These are phyloP conservation scores for Onygenales sp. DNA, from an alignment of 2,329 filamentous ascomycete species.

Conservation along the genomic window DNA sequence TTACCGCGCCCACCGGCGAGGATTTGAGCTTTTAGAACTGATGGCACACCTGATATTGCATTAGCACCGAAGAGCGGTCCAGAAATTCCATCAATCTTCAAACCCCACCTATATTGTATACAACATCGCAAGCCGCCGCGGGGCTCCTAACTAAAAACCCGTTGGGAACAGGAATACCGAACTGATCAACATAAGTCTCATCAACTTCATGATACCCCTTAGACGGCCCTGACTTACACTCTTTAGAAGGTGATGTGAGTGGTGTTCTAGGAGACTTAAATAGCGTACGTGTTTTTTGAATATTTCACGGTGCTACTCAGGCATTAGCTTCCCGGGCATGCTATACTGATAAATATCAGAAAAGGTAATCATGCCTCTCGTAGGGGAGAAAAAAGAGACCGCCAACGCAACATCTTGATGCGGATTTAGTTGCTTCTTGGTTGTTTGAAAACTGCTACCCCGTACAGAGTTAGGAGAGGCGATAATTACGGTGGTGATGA, in stretches of 20 bases:
- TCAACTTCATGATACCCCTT: not conserved
- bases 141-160: not conserved
- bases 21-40: slow-evolving; percentile 23
- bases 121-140: not conserved
- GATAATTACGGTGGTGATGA: too few species aligned
- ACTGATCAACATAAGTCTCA: not conserved
- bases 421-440: too few species aligned
- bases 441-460: too few species aligned
- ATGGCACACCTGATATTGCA: slow-evolving; percentile 16
- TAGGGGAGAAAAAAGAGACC: too few species aligned
- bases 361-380: too few species aligned
- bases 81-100: not conserved
- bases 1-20: slow-evolving; percentile 24
- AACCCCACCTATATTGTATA: not conserved
- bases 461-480: too few species aligned
- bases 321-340: too few species aligned
- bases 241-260: slow-evolving; percentile 18
- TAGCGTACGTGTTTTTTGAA: slow-evolving; percentile 11
- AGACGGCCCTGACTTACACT: slow-evolving; percentile 9
- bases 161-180: not conserved
- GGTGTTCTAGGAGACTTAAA: slow-evolving; percentile 17
- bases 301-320: too few species aligned
- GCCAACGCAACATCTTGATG: too few species aligned
- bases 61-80: not conserved
- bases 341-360: too few species aligned